These are phyloP conservation scores for Tilletia indica DNA, from an alignment of 1,284 basidiomycete species.

Conservation along the genomic window DNA sequence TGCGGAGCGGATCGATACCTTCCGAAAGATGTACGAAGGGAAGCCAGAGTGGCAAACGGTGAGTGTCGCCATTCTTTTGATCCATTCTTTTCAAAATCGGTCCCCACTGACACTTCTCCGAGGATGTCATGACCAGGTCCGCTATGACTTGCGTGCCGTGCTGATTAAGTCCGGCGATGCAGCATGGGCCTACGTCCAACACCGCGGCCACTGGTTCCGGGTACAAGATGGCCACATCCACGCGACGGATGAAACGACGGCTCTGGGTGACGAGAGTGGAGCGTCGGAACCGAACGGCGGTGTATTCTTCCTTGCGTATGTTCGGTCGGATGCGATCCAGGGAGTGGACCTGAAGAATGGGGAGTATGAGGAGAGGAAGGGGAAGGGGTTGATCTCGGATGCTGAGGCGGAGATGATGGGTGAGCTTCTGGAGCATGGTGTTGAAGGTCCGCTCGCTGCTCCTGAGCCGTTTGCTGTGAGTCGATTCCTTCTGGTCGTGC, in stretches of 20 bases:
- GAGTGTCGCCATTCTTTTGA: not conserved
- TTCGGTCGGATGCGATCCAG: not conserved
- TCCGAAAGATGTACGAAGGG: not conserved
- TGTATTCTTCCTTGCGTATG: constrained; percentile 12
- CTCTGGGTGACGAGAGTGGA: not conserved
- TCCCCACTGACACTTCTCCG: no score
- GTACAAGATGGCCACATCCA: constrained; percentile 8
- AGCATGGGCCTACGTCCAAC: constrained; percentile 13
- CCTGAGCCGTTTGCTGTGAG: constrained; percentile 2
- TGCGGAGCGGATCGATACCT: not conserved
- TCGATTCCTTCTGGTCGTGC: not conserved
- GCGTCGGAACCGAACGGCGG: not conserved
- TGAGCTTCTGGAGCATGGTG: not conserved
- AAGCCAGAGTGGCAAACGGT: constrained; percentile 15
- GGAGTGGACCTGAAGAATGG: not conserved
- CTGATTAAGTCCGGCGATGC: not conserved
- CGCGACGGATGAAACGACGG: constrained; percentile 1
- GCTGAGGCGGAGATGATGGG: not conserved
- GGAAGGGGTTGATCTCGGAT: not conserved
- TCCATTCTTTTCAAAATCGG: not conserved
- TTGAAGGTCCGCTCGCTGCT: not conserved
- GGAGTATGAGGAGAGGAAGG: not conserved
- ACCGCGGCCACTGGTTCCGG: constrained; percentile 5
- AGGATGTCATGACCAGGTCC: not conserved
- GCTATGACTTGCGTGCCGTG: constrained; percentile 1